Evolutionary conservation across 768 basidiomycete species (phyloP).

Genomic region (Podaxis sp.): DNA sequence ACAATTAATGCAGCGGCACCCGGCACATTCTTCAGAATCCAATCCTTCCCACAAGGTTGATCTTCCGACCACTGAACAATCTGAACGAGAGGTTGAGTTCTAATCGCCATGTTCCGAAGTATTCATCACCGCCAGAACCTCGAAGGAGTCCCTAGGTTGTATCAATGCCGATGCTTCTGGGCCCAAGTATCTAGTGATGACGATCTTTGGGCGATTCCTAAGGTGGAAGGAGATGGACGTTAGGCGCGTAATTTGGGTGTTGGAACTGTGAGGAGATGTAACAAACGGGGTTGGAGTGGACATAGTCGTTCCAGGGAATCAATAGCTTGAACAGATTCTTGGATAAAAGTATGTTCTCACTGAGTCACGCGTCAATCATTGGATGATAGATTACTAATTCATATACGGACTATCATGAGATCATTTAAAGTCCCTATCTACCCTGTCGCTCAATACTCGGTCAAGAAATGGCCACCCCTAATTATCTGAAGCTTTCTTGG

Average conservation of each 20-base stretch:
- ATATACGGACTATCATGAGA: not conserved
- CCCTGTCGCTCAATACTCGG: not conserved
- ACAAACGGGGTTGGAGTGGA: conserved; percentile 7
- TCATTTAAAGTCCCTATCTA: not conserved
- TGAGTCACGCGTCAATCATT: not conserved
- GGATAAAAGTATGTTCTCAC: not conserved
- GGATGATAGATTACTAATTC: not conserved
- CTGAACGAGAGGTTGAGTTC: conserved; percentile 21
- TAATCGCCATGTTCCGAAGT: not conserved
- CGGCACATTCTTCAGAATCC: conserved; percentile 73
- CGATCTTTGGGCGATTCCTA: conserved; percentile 37
- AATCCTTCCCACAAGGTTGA: conserved; percentile 53
- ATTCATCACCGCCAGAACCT: conserved; percentile 37
- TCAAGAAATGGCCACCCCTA: no score
- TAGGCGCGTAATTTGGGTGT: conserved; percentile 17
- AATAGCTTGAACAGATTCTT: not conserved
- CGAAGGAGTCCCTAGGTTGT: conserved; percentile 46
- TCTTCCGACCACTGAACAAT: conserved; percentile 52
- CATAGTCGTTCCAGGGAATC: not conserved
- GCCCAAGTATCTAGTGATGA: conserved; percentile 62
- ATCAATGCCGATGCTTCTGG: conserved; percentile 63
- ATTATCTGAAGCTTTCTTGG: no score
- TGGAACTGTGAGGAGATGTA: conserved; percentile 1
- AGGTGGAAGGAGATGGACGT: conserved; percentile 20
- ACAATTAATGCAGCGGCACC: conserved; percentile 65